phyloP scores from a whole-genome alignment of 2,329 filamentous ascomycete species.

The Apiospora rasikravindrae region DNA sequence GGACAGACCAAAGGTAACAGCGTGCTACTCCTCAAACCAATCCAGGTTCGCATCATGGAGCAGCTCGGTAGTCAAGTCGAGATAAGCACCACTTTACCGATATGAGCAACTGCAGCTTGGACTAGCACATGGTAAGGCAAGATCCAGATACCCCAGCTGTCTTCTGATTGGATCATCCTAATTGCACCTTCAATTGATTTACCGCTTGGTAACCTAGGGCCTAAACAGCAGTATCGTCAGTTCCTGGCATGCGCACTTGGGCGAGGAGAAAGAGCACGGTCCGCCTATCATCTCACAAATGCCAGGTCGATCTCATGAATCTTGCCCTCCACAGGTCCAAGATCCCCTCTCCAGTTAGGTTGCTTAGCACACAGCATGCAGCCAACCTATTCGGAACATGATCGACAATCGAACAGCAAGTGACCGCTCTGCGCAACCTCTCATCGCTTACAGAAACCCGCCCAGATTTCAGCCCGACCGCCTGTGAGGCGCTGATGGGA shows the following conservation, averaged over 20 bases:
- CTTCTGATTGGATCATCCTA: neutral
- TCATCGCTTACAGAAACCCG: constrained; percentile 15
- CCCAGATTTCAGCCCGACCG: constrained; percentile 12
- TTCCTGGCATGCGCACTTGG: neutral
- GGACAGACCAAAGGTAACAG: neutral
- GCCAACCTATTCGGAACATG: neutral
- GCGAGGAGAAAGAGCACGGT: neutral
- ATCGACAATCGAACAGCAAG: neutral
- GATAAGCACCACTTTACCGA: neutral
- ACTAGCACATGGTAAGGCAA: neutral
- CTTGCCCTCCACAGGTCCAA: neutral
- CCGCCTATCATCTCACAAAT: neutral
- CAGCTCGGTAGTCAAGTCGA: neutral
- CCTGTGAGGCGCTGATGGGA: neutral
- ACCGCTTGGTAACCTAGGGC: constrained; percentile 1
- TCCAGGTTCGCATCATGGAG: neutral
- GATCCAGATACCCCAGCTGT: neutral
- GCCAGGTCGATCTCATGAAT: neutral
- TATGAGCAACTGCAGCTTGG: neutral
- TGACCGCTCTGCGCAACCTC: constrained; percentile 5
- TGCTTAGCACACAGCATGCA: neutral
- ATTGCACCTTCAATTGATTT: neutral
- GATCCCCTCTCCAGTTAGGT: neutral
- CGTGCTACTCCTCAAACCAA: neutral
- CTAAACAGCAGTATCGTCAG: neutral